Evolutionary conservation across 345 rosid genomes (phyloP), one percentile per base, ranked within the genome.

Genomic region (Eutrema japonicum): DNA sequence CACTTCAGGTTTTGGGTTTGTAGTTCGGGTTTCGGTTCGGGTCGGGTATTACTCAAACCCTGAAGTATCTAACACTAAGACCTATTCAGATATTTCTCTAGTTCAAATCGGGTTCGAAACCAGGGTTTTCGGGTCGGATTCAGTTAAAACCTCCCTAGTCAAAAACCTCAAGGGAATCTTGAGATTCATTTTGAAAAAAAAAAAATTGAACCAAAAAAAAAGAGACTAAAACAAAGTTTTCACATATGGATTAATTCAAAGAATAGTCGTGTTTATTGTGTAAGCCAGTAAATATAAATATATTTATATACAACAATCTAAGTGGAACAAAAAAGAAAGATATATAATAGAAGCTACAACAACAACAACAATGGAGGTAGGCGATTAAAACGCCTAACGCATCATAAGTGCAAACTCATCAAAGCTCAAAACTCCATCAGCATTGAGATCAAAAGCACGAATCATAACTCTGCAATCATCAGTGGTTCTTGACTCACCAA

Each of bases 371-470:
- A 8, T 40, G 30, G 49, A 54, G 51, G 16, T 16, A 16, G 16
- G 12, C 11, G 45, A 3, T 4, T 46, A n/a, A 2, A 47, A 33
- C 42, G 13, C 13, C 47, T 53, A 84, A 37, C 60, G 72, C 96
- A 90, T 88, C 96, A 88, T 90, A 63, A 80, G 56, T 1, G 83
- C 65, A 77, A 90, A 90, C 82, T 90, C 96, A 58, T 84, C 82
- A 71, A 88, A 90, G 84, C 77, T 80, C 38, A 88, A 84, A 29
- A 86, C 88, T 3, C 92, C 96, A 63, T 88, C 91, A 4, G 86
- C 89, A 35, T 90, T 79, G 7, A 88, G 85, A 79, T 90, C 94
- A 69, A 85, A 88, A 46, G 80, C 76, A 16, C 74, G 43, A 59
- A 90, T 88, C 90, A 90, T 90, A 40, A 81, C 79, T 79, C 52